A percentile compares a stretch with the other conserved stretches of the same genome.
Conservation (phyloP, 1,284 basidiomycete species). For the Erythrobasidium hasegawianum region DNA sequence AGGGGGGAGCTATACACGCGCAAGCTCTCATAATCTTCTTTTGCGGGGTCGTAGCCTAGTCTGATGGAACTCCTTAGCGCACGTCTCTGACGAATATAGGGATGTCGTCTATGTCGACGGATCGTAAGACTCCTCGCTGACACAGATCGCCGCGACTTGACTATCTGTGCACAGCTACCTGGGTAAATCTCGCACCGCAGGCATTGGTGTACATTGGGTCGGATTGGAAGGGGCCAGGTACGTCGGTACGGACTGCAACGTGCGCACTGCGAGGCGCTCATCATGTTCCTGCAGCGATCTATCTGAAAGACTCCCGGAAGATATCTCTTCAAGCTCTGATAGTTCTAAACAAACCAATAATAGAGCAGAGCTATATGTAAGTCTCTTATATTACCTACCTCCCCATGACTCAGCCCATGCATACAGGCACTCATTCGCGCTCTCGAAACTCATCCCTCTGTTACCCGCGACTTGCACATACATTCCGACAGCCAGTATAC, state of each 20-base stretch:
- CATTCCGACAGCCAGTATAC: neutral
- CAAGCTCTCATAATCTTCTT: no score
- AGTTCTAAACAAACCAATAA: neutral
- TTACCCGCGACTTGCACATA: neutral
- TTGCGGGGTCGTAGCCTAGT: no score
- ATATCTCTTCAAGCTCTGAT: neutral
- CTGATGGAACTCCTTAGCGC: no score
- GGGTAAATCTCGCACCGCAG: neutral
- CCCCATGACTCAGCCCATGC: no score
- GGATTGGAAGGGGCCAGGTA: no score
- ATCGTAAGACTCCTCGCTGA: neutral
- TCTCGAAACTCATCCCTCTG: neutral
- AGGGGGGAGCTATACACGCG: no score
- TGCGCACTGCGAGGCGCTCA: no score
- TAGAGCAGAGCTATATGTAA: slow-evolving; percentile 2
- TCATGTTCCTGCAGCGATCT: neutral
- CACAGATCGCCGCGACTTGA: no score
- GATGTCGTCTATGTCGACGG: neutral
- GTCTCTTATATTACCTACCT: no score
- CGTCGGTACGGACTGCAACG: no score
- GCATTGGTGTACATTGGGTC: neutral
- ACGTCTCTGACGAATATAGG: neutral
- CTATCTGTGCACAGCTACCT: neutral
- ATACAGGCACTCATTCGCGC: neutral
- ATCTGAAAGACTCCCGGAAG: neutral